A percentile compares a stretch with the other conserved stretches of the same genome.
Conservation (phyloP, 2,329 filamentous ascomycete genomes). For the Dothistroma septosporum region DNA sequence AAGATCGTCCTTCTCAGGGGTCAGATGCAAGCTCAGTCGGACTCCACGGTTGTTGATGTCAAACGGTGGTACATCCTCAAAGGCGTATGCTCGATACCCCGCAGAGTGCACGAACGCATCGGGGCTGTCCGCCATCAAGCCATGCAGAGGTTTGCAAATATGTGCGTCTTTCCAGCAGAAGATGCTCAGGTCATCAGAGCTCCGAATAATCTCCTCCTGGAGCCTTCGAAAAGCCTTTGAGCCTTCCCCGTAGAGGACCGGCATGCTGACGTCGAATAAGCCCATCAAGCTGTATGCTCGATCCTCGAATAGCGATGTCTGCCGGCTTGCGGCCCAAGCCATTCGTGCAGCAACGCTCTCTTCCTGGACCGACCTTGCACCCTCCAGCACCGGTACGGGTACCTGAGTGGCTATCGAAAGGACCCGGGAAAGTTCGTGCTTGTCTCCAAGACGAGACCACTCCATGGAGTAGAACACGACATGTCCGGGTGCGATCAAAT, state of each 20-base stretch:
- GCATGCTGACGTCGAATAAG: constrained; percentile 18
- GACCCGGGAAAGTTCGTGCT: constrained; percentile 5
- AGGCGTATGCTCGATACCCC: constrained; percentile 31
- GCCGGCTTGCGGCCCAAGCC: constrained; percentile 9
- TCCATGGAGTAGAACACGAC: constrained; percentile 11
- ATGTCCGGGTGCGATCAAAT: constrained; percentile 10
- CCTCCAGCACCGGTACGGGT: constrained; percentile 1
- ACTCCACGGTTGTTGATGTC: constrained; percentile 17
- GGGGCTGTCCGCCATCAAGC: constrained; percentile 20
- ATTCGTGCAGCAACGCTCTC: constrained; percentile 7
- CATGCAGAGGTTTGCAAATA: constrained; percentile 6
- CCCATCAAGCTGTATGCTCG: constrained; percentile 17
- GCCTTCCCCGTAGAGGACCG: constrained; percentile 17
- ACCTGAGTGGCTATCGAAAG: constrained; percentile 5
- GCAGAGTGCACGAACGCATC: constrained; percentile 39
- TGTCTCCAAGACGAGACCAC: constrained; percentile 10
- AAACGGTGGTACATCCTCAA: constrained; percentile 24
- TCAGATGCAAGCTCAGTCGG: constrained; percentile 12
- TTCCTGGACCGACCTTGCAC: constrained; percentile 1
- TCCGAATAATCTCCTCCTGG: constrained; percentile 24
- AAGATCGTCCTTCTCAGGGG: constrained; percentile 7
- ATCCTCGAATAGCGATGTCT: constrained; percentile 10
- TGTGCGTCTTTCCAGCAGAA: constrained; percentile 7
- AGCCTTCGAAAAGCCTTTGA: constrained; percentile 18
- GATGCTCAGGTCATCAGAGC: constrained; percentile 8